phyloP scores from a whole-genome alignment of 805 yeast genomes.

The Candida boleticola region DNA sequence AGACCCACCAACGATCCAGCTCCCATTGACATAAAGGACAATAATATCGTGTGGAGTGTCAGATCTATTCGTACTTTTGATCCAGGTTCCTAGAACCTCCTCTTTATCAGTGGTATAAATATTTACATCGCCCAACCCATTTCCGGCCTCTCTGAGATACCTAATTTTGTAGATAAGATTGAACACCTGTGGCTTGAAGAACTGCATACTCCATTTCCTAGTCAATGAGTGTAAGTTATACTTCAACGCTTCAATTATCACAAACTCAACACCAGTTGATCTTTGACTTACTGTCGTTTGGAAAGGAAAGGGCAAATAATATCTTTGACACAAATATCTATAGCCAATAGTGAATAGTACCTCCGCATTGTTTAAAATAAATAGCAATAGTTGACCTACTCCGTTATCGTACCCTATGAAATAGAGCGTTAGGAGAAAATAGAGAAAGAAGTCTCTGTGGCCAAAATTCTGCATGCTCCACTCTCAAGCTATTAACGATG shows the following conservation, averaged over 20 bases:
- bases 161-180: constrained; percentile 26
- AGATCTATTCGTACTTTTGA: constrained; percentile 21
- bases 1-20: constrained; percentile 19
- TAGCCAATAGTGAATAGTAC: constrained; percentile 13
- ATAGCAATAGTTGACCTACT: constrained; percentile 12
- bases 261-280: constrained; percentile 13
- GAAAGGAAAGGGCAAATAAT: constrained; percentile 10
- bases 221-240: constrained; percentile 3
- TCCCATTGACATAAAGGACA: constrained; percentile 45
- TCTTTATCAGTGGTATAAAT: background rate
- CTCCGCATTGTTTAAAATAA: constrained; percentile 13
- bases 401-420: constrained; percentile 24
- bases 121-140: constrained; percentile 30
- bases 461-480: constrained; percentile 15
- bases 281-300: constrained; percentile 26
- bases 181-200: constrained; percentile 22
- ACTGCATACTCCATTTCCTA: constrained; percentile 1
- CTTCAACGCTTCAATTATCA: constrained; percentile 9
- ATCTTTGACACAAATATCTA: constrained; percentile 5
- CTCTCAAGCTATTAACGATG: too few species aligned
- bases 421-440: constrained; percentile 15
- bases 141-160: constrained; percentile 27
- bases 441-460: constrained; percentile 21
- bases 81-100: constrained; percentile 7
- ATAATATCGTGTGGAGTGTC: constrained; percentile 34